A percentile compares a stretch with the other conserved stretches of the same genome.
Evolutionary conservation across 768 basidiomycete species (phyloP).

Genomic region (Lenzites betulinus): DNA sequence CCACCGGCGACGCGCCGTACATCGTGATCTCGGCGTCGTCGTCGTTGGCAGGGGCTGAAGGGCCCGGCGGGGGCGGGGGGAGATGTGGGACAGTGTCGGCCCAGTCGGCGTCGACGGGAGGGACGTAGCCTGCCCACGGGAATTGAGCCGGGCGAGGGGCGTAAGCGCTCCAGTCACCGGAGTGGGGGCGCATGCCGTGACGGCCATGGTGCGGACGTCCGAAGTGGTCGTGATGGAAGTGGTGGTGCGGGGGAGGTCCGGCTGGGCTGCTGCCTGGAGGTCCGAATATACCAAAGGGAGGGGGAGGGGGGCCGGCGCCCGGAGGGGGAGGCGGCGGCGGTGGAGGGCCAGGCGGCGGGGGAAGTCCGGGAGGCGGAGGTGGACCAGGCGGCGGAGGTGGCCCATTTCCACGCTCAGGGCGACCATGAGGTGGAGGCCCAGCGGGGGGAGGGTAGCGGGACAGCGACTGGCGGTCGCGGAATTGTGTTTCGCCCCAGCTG

Average conservation of each 20-base stretch:
- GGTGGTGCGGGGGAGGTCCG: slow-evolving; percentile 6
- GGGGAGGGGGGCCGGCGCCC: slow-evolving; percentile 19
- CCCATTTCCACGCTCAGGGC: not conserved
- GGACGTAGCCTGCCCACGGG: slow-evolving; percentile 1
- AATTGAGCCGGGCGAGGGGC: not conserved
- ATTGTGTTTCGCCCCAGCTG: not conserved
- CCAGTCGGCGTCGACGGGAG: slow-evolving; percentile 12
- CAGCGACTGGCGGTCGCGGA: not conserved
- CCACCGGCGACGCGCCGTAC: slow-evolving; percentile 19
- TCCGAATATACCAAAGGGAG: not conserved
- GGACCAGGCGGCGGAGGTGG: slow-evolving; percentile 25
- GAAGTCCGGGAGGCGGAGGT: slow-evolving; percentile 18
- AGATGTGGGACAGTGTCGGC: slow-evolving; percentile 5
- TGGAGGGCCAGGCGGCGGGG: slow-evolving; percentile 16
- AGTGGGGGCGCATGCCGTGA: not conserved
- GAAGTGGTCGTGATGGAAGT: not conserved
- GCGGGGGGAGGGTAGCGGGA: slow-evolving; percentile 19
- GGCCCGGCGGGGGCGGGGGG: slow-evolving; percentile 19
- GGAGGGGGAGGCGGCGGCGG: slow-evolving; percentile 9
- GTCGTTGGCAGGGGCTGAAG: not conserved
- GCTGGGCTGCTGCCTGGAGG: not conserved
- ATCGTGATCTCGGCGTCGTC: slow-evolving; percentile 21
- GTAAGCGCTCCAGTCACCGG: slow-evolving; percentile 2
- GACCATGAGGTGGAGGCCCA: slow-evolving; percentile 5
- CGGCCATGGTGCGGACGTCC: slow-evolving; percentile 10